These are phyloP conservation scores for Cladosporium velox DNA, from an alignment of 2,329 filamentous ascomycete species.

Conservation along the genomic window DNA sequence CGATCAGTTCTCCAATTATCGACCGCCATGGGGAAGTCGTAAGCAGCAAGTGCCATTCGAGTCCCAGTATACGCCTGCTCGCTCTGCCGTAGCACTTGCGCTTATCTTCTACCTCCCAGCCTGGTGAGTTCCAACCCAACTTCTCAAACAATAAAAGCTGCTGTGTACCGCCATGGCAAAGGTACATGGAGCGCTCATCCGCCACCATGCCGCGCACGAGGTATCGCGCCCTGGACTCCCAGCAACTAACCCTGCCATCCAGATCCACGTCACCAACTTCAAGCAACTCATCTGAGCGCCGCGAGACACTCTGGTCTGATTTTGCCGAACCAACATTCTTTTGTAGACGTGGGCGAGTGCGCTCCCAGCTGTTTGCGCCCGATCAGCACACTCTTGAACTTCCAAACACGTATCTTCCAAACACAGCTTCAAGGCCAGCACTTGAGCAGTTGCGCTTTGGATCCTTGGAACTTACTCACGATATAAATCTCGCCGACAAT, in stretches of 20 bases:
- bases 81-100: constrained; percentile 11
- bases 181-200: not conserved
- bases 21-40: constrained; percentile 6
- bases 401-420: constrained; percentile 4
- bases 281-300: not conserved
- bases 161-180: not conserved
- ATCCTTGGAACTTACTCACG: not conserved
- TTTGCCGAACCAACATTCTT: not conserved
- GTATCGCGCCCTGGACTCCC: constrained; percentile 12
- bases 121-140: constrained; percentile 10
- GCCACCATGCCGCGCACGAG: constrained; percentile 16
- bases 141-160: not conserved
- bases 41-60: constrained; percentile 13
- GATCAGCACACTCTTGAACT: constrained; percentile 5
- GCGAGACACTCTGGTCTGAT: not conserved
- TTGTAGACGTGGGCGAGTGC: not conserved
- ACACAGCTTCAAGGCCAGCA: constrained; percentile 1
- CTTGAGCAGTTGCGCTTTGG: constrained; percentile 17
- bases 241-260: constrained; percentile 14
- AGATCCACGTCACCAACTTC: constrained; percentile 10
- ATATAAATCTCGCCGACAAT: not conserved
- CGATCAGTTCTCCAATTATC: not conserved
- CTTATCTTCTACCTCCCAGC: not conserved
- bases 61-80: constrained; percentile 3
- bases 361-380: not conserved